These are phyloP conservation scores for Chaetomium fimeti DNA, from an alignment of 495 filamentous ascomycete species.

Conservation along the genomic window DNA sequence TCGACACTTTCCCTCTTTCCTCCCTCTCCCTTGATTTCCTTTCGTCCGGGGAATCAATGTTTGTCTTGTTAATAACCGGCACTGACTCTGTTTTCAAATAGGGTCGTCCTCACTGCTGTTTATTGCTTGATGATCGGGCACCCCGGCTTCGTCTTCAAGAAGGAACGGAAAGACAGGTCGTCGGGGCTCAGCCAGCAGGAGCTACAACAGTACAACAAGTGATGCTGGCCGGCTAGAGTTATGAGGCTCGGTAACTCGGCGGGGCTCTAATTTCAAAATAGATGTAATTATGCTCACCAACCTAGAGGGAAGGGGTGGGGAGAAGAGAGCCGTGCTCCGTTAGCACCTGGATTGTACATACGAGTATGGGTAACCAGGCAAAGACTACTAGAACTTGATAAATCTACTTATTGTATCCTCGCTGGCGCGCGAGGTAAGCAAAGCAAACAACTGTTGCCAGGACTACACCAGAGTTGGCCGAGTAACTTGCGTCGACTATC, in stretches of 20 bases:
- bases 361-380: not conserved
- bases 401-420: not conserved
- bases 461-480: not conserved
- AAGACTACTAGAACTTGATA: not conserved
- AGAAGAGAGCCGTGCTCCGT: not conserved
- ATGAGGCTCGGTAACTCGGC: not conserved
- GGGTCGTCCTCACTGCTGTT: not conserved
- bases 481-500: not conserved
- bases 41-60: not conserved
- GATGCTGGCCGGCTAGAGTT: not conserved
- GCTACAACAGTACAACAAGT: conserved; percentile 1
- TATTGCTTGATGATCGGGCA: conserved; percentile 14
- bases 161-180: not conserved
- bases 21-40: not conserved
- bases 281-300: not conserved
- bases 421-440: not conserved
- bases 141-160: conserved; percentile 7
- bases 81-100: not conserved
- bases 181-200: not conserved
- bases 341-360: not conserved
- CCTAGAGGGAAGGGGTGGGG: too few relatives aligned
- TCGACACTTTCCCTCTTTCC: not conserved
- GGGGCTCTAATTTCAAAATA: not conserved
- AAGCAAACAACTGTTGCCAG: not conserved
- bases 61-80: not conserved